phyloP scores from a whole-genome alignment of 768 basidiomycete genomes.

The Tylopilus cervinicoccineus region DNA sequence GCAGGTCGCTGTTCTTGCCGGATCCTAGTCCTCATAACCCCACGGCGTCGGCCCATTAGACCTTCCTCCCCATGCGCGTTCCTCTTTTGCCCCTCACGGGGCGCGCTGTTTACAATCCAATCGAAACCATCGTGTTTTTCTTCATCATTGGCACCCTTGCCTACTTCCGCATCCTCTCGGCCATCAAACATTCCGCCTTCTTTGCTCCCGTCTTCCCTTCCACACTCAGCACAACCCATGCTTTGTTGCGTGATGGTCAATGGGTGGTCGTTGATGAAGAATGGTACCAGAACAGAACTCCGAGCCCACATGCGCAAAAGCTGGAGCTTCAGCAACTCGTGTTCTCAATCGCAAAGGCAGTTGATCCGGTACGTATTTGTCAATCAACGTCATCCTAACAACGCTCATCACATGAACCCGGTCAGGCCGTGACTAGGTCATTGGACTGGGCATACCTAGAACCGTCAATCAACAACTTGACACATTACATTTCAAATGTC shows the following conservation, averaged over 20 bases:
- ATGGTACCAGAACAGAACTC: conserved; percentile 39
- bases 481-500: conserved; percentile 42
- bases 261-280: conserved; percentile 63
- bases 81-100: conserved; percentile 64
- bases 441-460: conserved; percentile 40
- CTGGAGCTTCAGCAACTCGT: conserved; percentile 76
- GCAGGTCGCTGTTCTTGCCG: background rate
- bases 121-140: conserved; percentile 89
- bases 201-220: conserved; percentile 53
- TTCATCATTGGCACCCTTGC: conserved; percentile 87
- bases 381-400: background rate
- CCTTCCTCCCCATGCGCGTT: conserved; percentile 45
- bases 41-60: background rate
- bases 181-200: conserved; percentile 86
- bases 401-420: conserved; percentile 2
- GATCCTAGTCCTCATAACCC: background rate
- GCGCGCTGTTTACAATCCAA: conserved; percentile 71
- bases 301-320: conserved; percentile 30
- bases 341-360: conserved; percentile 36
- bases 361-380: conserved; percentile 31
- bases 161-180: conserved; percentile 90
- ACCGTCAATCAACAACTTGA: conserved; percentile 44
- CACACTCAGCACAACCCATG: conserved; percentile 52
- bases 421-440: conserved; percentile 31
- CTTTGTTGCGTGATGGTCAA: conserved; percentile 47